A percentile compares a stretch with the other conserved stretches of the same genome.
phyloP scores from a whole-genome alignment of 345 rosid genomes.

The Atalantia buxifolia region DNA sequence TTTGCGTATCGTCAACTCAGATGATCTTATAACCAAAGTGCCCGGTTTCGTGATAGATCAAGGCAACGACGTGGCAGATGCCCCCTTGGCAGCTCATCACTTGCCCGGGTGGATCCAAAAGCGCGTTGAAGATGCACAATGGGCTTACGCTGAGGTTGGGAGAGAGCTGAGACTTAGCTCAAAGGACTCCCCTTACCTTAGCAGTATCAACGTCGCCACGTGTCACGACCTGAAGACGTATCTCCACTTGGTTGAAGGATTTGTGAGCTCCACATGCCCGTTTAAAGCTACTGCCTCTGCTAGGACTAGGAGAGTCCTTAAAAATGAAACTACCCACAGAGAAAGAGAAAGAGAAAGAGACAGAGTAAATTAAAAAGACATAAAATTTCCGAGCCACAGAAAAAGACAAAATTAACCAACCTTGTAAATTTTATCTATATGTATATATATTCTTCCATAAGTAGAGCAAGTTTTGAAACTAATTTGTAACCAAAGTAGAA shows the following conservation, averaged over 20 bases:
- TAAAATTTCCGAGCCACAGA: no score
- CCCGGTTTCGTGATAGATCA: slow-evolving; percentile 75
- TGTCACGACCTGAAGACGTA: slow-evolving; percentile 88
- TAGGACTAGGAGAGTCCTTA: slow-evolving; percentile 26
- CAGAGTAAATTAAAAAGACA: neutral
- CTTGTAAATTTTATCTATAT: no score
- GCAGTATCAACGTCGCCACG: slow-evolving; percentile 51
- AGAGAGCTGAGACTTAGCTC: slow-evolving; percentile 69
- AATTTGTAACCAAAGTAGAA: no score
- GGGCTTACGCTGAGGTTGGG: slow-evolving; percentile 84
- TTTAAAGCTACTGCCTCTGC: slow-evolving; percentile 46
- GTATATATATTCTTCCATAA: no score
- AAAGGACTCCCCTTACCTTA: slow-evolving; percentile 59
- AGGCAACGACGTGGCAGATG: slow-evolving; percentile 15
- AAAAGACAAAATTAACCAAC: no score
- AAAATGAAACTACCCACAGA: neutral
- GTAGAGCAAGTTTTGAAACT: no score
- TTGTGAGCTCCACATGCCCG: slow-evolving; percentile 73
- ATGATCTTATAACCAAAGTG: slow-evolving; percentile 78
- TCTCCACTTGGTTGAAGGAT: slow-evolving; percentile 60
- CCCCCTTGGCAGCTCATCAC: slow-evolving; percentile 16
- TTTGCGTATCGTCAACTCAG: slow-evolving; percentile 78
- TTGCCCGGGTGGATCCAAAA: slow-evolving; percentile 58
- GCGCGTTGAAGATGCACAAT: slow-evolving; percentile 57
- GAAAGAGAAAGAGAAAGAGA: no score